Evolutionary conservation across 106 monocot species (phyloP).

Genomic region (Narthecium ossifragum): DNA sequence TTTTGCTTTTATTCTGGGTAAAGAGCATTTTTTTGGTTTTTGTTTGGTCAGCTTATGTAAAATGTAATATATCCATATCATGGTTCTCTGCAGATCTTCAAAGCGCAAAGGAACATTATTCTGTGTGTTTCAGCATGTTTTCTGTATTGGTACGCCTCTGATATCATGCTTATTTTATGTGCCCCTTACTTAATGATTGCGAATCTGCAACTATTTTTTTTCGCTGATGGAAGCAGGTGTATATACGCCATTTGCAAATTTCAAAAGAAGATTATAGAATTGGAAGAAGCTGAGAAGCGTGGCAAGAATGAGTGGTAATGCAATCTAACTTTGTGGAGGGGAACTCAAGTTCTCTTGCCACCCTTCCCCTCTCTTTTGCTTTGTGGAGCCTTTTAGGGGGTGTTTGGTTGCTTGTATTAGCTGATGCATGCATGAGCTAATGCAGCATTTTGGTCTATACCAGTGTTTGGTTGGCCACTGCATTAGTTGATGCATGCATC

Average conservation of each 20-base stretch:
- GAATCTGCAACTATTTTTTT: background rate
- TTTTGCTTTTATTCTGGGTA: background rate
- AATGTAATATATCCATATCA: background rate
- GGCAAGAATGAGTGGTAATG: constrained; percentile 39
- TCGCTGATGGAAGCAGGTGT: constrained; percentile 32
- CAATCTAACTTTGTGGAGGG: background rate
- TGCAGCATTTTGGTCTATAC: background rate
- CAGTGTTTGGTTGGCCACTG: too few species aligned
- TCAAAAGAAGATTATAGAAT: constrained; percentile 51
- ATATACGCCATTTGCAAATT: constrained; percentile 57
- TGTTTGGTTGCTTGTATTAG: background rate
- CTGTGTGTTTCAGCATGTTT: constrained; percentile 62
- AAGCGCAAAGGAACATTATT: constrained; percentile 78
- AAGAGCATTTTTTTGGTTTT: background rate
- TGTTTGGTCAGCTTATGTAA: background rate
- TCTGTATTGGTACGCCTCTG: constrained; percentile 56
- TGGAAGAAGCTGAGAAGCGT: constrained; percentile 70
- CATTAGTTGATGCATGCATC: too few species aligned
- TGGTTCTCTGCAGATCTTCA: constrained; percentile 50
- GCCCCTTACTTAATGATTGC: background rate
- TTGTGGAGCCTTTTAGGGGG: background rate
- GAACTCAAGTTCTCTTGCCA: too few species aligned
- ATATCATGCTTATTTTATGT: background rate
- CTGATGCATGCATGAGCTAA: background rate
- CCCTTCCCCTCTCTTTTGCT: background rate